These are phyloP conservation scores for Lactarius sp. DNA, from an alignment of 768 basidiomycete genomes.

Conservation along the genomic window DNA sequence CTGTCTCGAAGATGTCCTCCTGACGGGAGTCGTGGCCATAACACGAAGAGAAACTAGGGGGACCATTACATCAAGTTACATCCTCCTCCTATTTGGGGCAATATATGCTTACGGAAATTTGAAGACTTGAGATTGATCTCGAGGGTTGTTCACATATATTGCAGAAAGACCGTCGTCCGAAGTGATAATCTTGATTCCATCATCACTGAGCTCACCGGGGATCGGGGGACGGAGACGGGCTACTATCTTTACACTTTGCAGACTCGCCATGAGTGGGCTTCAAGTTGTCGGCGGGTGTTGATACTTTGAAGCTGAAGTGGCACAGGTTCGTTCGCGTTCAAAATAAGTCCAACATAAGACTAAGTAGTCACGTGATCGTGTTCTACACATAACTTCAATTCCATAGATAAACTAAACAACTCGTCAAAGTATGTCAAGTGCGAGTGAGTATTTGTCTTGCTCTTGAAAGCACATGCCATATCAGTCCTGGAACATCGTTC, in stretches of 20 bases:
- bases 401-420: neutral
- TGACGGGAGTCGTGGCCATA: conserved; percentile 68
- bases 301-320: neutral
- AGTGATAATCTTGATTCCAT: conserved; percentile 50
- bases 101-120: conserved; percentile 59
- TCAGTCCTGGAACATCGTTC: conserved; percentile 60
- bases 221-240: conserved; percentile 68
- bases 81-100: neutral
- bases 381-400: neutral
- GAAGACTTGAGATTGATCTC: conserved; percentile 64
- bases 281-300: neutral
- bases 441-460: conserved; percentile 31
- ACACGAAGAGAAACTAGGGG: conserved; percentile 62
- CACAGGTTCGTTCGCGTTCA: neutral
- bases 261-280: conserved; percentile 13
- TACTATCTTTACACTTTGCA: conserved; percentile 61
- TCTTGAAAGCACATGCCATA: conserved; percentile 54
- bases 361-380: conserved; percentile 18
- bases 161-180: conserved; percentile 38
- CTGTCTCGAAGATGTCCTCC: conserved; percentile 69
- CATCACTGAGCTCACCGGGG: conserved; percentile 56
- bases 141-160: conserved; percentile 66
- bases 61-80: neutral
- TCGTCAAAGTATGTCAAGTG: neutral
- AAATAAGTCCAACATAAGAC: neutral